Conservation (phyloP, 306 rosid genomes). For the Casuarina glauca region DNA sequence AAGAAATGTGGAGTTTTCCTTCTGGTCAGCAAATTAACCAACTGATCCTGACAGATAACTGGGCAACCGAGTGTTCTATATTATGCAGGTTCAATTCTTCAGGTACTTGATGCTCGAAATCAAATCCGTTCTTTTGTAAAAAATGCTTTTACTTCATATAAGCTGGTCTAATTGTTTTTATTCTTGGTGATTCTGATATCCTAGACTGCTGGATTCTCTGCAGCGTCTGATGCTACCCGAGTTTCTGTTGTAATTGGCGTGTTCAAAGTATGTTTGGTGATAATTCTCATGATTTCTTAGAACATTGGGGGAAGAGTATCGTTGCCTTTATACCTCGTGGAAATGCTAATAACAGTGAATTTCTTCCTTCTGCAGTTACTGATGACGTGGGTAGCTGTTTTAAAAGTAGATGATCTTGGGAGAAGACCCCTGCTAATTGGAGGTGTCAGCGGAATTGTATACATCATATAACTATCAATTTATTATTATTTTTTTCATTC, state of each 20-base stretch:
- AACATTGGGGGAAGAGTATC: conserved; percentile 4
- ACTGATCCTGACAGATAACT: conserved; percentile 71
- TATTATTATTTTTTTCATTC: not conserved
- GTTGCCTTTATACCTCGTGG: not conserved
- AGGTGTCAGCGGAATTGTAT: conserved; percentile 94
- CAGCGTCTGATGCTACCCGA: conserved; percentile 92
- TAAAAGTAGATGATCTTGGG: conserved; percentile 95
- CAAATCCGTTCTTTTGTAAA: conserved; percentile 14
- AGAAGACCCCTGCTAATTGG: conserved; percentile 83
- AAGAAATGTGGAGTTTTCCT: conserved; percentile 34
- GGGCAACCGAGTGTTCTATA: conserved; percentile 98
- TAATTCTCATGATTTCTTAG: conserved; percentile 17
- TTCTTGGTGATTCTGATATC: conserved; percentile 23
- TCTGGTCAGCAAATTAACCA: conserved; percentile 36
- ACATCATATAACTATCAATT: conserved; percentile 30
- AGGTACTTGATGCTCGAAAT: conserved; percentile 53
- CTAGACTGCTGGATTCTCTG: conserved; percentile 94
- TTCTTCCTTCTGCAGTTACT: conserved; percentile 53
- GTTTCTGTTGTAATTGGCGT: conserved; percentile 90
- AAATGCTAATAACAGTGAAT: conserved; percentile 22
- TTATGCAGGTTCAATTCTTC: conserved; percentile 93
- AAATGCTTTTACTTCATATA: conserved; percentile 17
- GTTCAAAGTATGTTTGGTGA: conserved; percentile 67
- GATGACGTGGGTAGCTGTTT: conserved; percentile 86
- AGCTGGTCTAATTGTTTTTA: conserved; percentile 26